phyloP scores from a whole-genome alignment of 352 stramenopile genomes.

The Globisporangium cystogenes region DNA sequence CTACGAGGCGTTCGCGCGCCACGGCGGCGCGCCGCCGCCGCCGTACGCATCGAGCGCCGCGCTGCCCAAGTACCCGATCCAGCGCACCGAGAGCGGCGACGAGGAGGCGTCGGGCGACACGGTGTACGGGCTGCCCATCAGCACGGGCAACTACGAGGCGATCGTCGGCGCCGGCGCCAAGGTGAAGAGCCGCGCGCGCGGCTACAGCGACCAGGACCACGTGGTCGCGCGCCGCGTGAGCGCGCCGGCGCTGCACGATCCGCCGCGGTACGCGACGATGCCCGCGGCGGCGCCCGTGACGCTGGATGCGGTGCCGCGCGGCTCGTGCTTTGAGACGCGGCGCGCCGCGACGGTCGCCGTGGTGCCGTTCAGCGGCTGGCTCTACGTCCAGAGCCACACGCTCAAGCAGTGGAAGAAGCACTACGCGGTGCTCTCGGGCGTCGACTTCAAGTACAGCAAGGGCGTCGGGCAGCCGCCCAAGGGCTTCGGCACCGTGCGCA shows the following conservation, averaged over 20 bases:
- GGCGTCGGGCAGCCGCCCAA: conserved; percentile 56
- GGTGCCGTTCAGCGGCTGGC: conserved; percentile 57
- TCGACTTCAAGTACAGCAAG: conserved; percentile 75
- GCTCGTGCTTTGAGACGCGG: conserved; percentile 68
- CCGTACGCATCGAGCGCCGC: conserved; percentile 7
- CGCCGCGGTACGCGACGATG: conserved; percentile 18
- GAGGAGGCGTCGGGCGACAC: conserved; percentile 28
- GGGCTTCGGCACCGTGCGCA: conserved; percentile 54
- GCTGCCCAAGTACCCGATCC: conserved; percentile 7
- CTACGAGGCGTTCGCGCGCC: conserved; percentile 13
- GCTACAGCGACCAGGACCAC: conserved; percentile 53
- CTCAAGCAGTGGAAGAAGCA: conserved; percentile 70
- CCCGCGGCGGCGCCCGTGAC: background rate
- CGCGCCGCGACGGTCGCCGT: conserved; percentile 44
- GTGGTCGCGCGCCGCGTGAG: conserved; percentile 21
- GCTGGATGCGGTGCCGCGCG: background rate
- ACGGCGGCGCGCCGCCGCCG: background rate
- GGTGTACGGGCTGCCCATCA: conserved; percentile 40
- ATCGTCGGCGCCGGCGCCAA: conserved; percentile 21
- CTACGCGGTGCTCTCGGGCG: conserved; percentile 59
- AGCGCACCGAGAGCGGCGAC: conserved; percentile 1
- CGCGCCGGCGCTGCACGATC: conserved; percentile 22
- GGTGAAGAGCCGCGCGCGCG: conserved; percentile 25
- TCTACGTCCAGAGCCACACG: conserved; percentile 55
- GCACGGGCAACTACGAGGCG: conserved; percentile 44